Conservation (phyloP, 1,284 basidiomycete species). For the Mrakiaceae sp. region DNA sequence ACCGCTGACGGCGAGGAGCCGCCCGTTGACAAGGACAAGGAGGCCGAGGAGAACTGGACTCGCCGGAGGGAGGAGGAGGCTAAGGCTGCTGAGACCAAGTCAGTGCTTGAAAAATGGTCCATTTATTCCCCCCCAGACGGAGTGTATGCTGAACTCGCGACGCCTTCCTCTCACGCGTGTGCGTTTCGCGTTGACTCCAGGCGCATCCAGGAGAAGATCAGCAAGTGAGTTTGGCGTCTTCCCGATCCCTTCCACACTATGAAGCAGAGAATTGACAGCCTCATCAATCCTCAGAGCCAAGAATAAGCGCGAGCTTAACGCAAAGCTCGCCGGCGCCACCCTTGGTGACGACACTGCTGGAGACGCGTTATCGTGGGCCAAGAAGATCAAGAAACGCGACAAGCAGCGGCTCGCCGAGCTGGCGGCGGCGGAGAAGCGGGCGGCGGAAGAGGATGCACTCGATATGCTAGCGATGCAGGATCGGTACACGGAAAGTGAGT, state of each 20-base stretch:
- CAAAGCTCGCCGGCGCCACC: conserved; percentile 78
- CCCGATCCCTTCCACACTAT: not conserved
- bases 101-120: conserved; percentile 22
- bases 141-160: not conserved
- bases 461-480: conserved; percentile 60
- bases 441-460: conserved; percentile 65
- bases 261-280: not conserved
- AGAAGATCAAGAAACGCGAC: conserved; percentile 72
- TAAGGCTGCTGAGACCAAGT: conserved; percentile 66
- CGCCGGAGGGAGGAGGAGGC: conserved; percentile 56
- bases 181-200: conserved; percentile 34
- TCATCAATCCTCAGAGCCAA: conserved; percentile 49
- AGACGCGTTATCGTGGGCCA: conserved; percentile 75
- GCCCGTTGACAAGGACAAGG: conserved; percentile 54
- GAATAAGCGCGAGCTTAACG: conserved; percentile 80
- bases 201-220: conserved; percentile 64
- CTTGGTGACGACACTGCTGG: conserved; percentile 65
- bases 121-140: too few relatives aligned
- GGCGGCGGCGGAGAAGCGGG: conserved; percentile 62
- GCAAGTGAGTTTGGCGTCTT: conserved; percentile 58
- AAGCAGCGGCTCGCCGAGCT: conserved; percentile 75
- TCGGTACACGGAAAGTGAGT: conserved; percentile 68
- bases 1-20: conserved; percentile 34
- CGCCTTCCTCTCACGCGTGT: not conserved
- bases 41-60: conserved; percentile 74